Evolutionary conservation across 2,329 filamentous ascomycete genomes (phyloP), one percentile per base, ranked within the genome.

Genomic region (Rasamsonia emersonii): DNA sequence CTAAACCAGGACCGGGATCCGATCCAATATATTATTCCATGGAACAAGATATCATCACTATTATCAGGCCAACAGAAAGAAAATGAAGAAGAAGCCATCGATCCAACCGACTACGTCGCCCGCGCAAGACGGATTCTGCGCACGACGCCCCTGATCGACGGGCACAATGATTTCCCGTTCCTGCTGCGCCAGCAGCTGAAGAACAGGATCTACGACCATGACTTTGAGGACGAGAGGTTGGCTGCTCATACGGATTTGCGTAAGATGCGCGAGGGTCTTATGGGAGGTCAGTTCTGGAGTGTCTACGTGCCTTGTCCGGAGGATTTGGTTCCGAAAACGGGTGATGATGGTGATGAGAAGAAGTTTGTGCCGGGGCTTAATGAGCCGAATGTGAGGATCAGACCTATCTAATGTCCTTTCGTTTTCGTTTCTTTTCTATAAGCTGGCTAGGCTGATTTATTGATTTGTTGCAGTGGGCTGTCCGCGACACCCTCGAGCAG

Each of bases 101-200:
- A n/a, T n/a, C n/a, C n/a, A n/a, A n/a, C n/a, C n/a, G n/a, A n/a
- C n/a, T n/a, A n/a, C n/a, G n/a, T n/a, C n/a, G n/a, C n/a, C n/a
- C n/a, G n/a, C n/a, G n/a, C 27, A n/a, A 29, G 27, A 27, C 35
- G 37, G 14, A 38, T 53, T 17, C 38, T 54, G 1, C 35, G 30
- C 15, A 44, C 38, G 9, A 47, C 47, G 4, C 50, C 51, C 6
- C 28, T 55, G 20, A 50, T 54, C 19, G 53, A 56, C 37, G 53
- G 53, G 0, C 53, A 56, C 32, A 56, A 56, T 36, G 53, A 56
- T 35, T 31, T 55, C 10, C 53, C 51, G 2, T 45, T 46, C 33
- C 30, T 50, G 24, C 40, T 56, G 14, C 39, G 51, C 9, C 39
- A 41, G n/a, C 38, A 45, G 13, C 42, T 46, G 16, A 28, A 49